Evolutionary conservation across 2,329 filamentous ascomycete genomes (phyloP).

Genomic region (Fusarium pseudonygamai): DNA sequence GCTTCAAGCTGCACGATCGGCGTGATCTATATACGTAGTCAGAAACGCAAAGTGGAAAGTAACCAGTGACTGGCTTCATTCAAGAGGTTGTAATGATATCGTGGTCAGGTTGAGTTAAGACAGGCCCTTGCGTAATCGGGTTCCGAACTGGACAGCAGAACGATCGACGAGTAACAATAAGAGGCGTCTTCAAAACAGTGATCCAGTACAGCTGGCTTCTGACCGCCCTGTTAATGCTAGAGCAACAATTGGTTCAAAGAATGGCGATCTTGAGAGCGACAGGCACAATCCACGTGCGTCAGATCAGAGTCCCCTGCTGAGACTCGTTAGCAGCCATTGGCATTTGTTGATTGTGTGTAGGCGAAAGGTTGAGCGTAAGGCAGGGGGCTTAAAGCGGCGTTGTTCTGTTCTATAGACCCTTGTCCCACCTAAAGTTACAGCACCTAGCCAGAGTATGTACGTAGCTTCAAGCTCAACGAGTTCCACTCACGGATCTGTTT

Average conservation of each 20-base stretch:
- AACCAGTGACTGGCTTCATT: slow-evolving; percentile 10
- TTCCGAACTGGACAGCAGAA: neutral
- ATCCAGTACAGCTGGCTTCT: slow-evolving; percentile 13
- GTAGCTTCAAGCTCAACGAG: slow-evolving; percentile 36
- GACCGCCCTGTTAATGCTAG: slow-evolving; percentile 27
- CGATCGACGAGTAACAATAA: neutral
- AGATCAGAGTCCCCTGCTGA: slow-evolving; percentile 34
- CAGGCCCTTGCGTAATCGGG: neutral
- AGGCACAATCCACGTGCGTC: slow-evolving; percentile 35
- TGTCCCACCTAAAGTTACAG: slow-evolving; percentile 10
- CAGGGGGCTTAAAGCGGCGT: slow-evolving; percentile 19
- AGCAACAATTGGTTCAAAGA: slow-evolving; percentile 20
- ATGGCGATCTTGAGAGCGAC: slow-evolving; percentile 30
- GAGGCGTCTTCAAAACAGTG: neutral
- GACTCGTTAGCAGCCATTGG: slow-evolving; percentile 24
- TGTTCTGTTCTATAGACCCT: slow-evolving; percentile 13
- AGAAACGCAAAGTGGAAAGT: slow-evolving; percentile 6
- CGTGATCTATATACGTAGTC: slow-evolving; percentile 1
- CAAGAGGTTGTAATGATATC: neutral
- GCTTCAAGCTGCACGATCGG: slow-evolving; percentile 20
- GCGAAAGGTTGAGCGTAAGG: slow-evolving; percentile 10
- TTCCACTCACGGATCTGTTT: slow-evolving; percentile 25
- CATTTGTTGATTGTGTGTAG: slow-evolving; percentile 12
- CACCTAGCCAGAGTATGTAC: neutral
- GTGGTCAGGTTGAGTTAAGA: neutral